Percentiles rank a stretch among this genome's conserved stretches.
These are phyloP conservation scores for Teratosphaeria nubilosa DNA, from an alignment of 2,329 filamentous ascomycete species.

Conservation along the genomic window DNA sequence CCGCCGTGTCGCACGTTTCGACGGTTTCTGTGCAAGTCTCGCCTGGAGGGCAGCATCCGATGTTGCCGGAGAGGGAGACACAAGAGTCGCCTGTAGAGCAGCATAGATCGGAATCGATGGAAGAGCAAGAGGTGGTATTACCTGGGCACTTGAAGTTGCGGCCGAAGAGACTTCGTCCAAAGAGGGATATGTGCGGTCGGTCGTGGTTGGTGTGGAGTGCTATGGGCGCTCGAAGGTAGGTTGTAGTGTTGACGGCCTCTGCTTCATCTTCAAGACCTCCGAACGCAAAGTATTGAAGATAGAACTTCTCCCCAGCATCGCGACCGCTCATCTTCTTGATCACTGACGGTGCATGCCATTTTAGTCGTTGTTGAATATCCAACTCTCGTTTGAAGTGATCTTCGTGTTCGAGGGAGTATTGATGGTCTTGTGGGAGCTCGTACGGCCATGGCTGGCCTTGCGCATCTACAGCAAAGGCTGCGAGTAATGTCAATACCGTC, in stretches of 20 bases:
- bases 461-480: constrained; percentile 3
- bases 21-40: constrained; percentile 54
- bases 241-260: constrained; percentile 9
- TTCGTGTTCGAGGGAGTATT: constrained; percentile 41
- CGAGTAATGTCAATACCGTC: constrained; percentile 14
- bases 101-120: constrained; percentile 62
- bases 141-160: constrained; percentile 52
- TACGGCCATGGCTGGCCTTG: constrained; percentile 34
- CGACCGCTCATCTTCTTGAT: constrained; percentile 61
- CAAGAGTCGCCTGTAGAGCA: constrained; percentile 59
- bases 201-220: constrained; percentile 39
- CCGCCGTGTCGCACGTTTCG: constrained; percentile 45
- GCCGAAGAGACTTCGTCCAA: constrained; percentile 9
- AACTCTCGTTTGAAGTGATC: constrained; percentile 31
- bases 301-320: constrained; percentile 64
- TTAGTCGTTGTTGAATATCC: constrained; percentile 30
- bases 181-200: constrained; percentile 3
- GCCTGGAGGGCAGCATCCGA: constrained; percentile 66
- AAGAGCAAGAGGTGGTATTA: constrained; percentile 54
- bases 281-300: constrained; percentile 53
- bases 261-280: constrained; percentile 13
- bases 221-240: constrained; percentile 31
- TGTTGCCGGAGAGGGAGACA: constrained; percentile 49
- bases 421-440: constrained; percentile 35
- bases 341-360: constrained; percentile 44